Conservation (phyloP, 192 early-diverging fungal species). For the Phlyctochytrium arcticum region DNA sequence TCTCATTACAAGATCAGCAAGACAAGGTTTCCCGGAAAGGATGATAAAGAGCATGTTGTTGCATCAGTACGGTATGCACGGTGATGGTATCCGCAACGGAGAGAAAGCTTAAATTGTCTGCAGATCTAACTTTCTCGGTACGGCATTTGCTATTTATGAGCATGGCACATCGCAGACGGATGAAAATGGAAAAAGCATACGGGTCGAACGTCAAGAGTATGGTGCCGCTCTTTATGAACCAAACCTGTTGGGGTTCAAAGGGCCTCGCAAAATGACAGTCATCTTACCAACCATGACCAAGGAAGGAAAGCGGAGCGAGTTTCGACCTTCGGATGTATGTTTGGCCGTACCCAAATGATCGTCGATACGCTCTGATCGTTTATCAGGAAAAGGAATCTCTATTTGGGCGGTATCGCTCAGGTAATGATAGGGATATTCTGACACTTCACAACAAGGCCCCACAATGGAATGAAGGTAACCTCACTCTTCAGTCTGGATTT, state of each 20-base stretch:
- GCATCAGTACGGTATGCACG: conserved; percentile 13
- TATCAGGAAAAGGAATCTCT: conserved; percentile 61
- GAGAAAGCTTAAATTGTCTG: background rate
- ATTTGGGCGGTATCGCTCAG: conserved; percentile 49
- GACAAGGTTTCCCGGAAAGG: conserved; percentile 5
- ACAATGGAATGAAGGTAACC: conserved; percentile 83
- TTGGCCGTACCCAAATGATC: background rate
- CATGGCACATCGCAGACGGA: conserved; percentile 33
- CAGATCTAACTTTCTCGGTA: conserved; percentile 84
- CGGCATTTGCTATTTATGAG: conserved; percentile 68
- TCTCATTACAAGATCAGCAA: conserved; percentile 62
- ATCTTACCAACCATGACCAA: conserved; percentile 66
- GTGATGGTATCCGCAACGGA: background rate
- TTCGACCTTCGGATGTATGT: conserved; percentile 49
- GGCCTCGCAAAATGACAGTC: conserved; percentile 89
- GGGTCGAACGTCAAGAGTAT: background rate
- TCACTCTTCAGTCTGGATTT: background rate
- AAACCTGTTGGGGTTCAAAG: conserved; percentile 83
- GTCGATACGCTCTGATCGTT: background rate
- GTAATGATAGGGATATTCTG: conserved; percentile 61
- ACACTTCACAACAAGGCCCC: conserved; percentile 86
- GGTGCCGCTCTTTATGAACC: conserved; percentile 80
- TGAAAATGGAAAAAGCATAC: conserved; percentile 12
- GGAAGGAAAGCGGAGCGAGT: conserved; percentile 52
- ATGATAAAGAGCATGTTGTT: conserved; percentile 9